Evolutionary conservation across 176 grass and related monocot genomes (phyloP).

Genomic region (Aegilops sharonensis): DNA sequence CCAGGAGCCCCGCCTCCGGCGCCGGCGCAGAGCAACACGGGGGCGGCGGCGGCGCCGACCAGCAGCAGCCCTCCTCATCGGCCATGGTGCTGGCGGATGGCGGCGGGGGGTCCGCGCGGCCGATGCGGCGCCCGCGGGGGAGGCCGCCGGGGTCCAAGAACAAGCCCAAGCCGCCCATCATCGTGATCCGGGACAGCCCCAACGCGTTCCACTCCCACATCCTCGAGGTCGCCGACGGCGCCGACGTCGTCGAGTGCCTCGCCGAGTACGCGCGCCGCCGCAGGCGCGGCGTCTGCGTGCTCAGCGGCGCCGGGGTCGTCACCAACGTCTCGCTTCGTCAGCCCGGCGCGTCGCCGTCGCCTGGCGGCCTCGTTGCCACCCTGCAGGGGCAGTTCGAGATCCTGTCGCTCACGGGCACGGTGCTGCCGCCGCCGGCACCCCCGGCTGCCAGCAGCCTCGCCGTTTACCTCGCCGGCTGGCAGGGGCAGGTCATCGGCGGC

Average conservation of each 20-base stretch:
- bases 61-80: conserved; percentile 50
- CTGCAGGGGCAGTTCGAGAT: conserved; percentile 81
- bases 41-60: conserved; percentile 30
- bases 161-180: conserved; percentile 89
- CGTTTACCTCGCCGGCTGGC: conserved; percentile 74
- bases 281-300: conserved; percentile 77
- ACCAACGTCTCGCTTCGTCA: conserved; percentile 71
- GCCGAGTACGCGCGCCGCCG: conserved; percentile 75
- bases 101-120: conserved; percentile 23
- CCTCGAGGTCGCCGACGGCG: conserved; percentile 70
- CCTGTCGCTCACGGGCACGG: conserved; percentile 85
- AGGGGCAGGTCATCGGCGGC: conserved; percentile 90
- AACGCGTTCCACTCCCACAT: conserved; percentile 86
- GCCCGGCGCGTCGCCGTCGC: conserved; percentile 49
- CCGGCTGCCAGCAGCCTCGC: conserved; percentile 64
- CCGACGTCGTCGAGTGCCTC: conserved; percentile 75
- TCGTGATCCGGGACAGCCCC: conserved; percentile 80
- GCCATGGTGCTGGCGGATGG: conserved; percentile 32
- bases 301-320: conserved; percentile 73
- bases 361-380: conserved; percentile 76
- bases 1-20: not conserved
- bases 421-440: conserved; percentile 80
- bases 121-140: conserved; percentile 54
- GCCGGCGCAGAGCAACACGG: not conserved
- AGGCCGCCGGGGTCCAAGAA: conserved; percentile 84